Percentiles rank a stretch among this genome's conserved stretches.
Evolutionary conservation across 2,329 filamentous ascomycete genomes (phyloP).

Genomic region (Aspergillus phoenicis): DNA sequence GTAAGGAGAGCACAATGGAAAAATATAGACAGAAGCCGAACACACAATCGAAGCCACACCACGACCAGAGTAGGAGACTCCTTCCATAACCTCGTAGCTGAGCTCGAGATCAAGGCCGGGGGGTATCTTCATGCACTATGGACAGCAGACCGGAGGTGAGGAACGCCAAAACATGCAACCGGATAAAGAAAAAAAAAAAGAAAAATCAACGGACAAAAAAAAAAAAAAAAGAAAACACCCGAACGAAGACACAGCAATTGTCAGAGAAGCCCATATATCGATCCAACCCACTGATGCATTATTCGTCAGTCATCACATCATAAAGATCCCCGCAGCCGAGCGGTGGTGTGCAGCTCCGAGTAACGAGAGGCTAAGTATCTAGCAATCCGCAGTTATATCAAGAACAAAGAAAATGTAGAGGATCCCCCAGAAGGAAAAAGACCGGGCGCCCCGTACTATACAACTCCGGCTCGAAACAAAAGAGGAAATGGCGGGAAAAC

Average conservation of each 20-base stretch:
- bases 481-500: slow-evolving; percentile 10
- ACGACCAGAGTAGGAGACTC: slow-evolving; percentile 29
- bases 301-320: slow-evolving; percentile 44
- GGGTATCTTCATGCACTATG: slow-evolving; percentile 42
- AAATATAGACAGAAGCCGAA: slow-evolving; percentile 20
- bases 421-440: slow-evolving; percentile 12
- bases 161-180: slow-evolving; percentile 36
- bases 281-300: slow-evolving; percentile 35
- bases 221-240: slow-evolving; percentile 17
- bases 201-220: slow-evolving; percentile 13
- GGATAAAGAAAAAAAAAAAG: slow-evolving; percentile 13
- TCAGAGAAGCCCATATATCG: slow-evolving; percentile 23
- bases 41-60: slow-evolving; percentile 26
- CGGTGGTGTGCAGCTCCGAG: slow-evolving; percentile 20
- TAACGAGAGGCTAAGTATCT: slow-evolving; percentile 22
- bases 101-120: slow-evolving; percentile 30
- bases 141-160: slow-evolving; percentile 26
- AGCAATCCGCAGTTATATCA: slow-evolving; percentile 21
- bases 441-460: slow-evolving; percentile 21
- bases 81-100: slow-evolving; percentile 27
- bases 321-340: slow-evolving; percentile 29
- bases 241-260: slow-evolving; percentile 18
- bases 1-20: neutral
- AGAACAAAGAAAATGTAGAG: slow-evolving; percentile 17
- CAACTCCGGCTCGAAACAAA: slow-evolving; percentile 19